phyloP scores from a whole-genome alignment of 169 alveolate genomes.

The Theileria equi region DNA sequence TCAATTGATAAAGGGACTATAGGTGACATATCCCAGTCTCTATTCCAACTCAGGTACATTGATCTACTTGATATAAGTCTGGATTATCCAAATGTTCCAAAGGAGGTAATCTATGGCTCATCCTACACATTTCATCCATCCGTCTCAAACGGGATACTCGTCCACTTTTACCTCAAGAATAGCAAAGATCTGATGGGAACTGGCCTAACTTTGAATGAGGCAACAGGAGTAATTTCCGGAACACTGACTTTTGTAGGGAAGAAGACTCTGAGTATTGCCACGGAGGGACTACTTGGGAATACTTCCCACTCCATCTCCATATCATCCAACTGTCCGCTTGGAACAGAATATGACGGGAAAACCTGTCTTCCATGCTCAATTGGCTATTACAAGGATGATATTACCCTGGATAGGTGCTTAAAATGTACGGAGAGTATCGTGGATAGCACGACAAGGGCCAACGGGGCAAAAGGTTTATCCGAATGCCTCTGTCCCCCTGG shows the following conservation, averaged over 20 bases:
- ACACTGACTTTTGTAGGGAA: background rate
- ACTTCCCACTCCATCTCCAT: background rate
- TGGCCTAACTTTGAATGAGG: slow-evolving; percentile 20
- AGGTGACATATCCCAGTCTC: slow-evolving; percentile 35
- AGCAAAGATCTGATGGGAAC: slow-evolving; percentile 1
- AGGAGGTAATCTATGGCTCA: background rate
- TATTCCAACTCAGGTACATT: slow-evolving; percentile 19
- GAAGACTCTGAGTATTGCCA: background rate
- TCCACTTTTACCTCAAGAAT: background rate
- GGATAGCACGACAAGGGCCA: slow-evolving; percentile 60
- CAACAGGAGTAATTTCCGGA: slow-evolving; percentile 40
- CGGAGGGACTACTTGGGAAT: slow-evolving; percentile 10
- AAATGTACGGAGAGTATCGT: slow-evolving; percentile 41
- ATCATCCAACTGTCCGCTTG: slow-evolving; percentile 17
- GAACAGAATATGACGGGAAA: background rate
- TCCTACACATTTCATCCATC: slow-evolving; percentile 29
- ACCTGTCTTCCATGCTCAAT: slow-evolving; percentile 24
- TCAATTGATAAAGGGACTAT: no score
- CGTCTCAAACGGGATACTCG: background rate
- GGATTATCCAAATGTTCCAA: slow-evolving; percentile 7
- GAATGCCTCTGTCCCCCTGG: slow-evolving; percentile 72
- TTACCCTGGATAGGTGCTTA: slow-evolving; percentile 14
- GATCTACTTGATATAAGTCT: background rate
- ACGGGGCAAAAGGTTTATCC: slow-evolving; percentile 45
- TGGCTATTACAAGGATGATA: slow-evolving; percentile 25